phyloP scores from a whole-genome alignment of 2,329 filamentous ascomycete genomes.

The Tothia fuscella region DNA sequence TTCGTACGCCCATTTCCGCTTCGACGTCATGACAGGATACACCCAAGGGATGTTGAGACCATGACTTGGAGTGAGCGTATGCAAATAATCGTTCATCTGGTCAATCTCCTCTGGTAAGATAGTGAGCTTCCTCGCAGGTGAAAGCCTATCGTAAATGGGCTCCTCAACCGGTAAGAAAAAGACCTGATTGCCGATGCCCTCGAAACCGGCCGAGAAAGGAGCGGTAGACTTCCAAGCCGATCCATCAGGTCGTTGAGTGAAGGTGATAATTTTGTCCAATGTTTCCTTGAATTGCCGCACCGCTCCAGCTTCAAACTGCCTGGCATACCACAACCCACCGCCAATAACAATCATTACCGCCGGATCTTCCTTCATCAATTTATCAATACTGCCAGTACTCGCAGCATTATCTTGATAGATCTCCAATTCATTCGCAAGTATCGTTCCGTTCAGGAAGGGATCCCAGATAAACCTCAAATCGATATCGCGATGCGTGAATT shows the following conservation, averaged over 20 bases:
- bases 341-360: conserved; percentile 41
- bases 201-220: conserved; percentile 11
- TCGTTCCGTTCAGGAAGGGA: conserved; percentile 45
- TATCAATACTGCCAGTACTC: conserved; percentile 13
- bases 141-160: conserved; percentile 34
- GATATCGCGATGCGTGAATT: conserved; percentile 33
- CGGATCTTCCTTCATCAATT: conserved; percentile 4
- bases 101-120: conserved; percentile 39
- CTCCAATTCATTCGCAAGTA: conserved; percentile 30
- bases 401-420: conserved; percentile 21
- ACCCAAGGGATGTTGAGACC: conserved; percentile 15
- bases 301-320: conserved; percentile 35
- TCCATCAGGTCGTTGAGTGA: conserved; percentile 7
- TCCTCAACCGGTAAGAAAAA: conserved; percentile 36
- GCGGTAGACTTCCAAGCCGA: conserved; percentile 10
- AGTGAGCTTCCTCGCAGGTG: conserved; percentile 27
- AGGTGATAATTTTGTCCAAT: conserved; percentile 31
- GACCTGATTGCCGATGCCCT: conserved; percentile 21
- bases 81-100: conserved; percentile 42
- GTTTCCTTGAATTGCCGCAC: conserved; percentile 34
- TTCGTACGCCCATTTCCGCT: conserved; percentile 4
- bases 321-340: conserved; percentile 44
- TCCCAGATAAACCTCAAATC: conserved; percentile 49
- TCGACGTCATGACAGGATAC: conserved; percentile 5
- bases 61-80: conserved; percentile 25